A percentile compares a stretch with the other conserved stretches of the same genome.
phyloP scores from a whole-genome alignment of 768 basidiomycete genomes.

The Suillus luteus region DNA sequence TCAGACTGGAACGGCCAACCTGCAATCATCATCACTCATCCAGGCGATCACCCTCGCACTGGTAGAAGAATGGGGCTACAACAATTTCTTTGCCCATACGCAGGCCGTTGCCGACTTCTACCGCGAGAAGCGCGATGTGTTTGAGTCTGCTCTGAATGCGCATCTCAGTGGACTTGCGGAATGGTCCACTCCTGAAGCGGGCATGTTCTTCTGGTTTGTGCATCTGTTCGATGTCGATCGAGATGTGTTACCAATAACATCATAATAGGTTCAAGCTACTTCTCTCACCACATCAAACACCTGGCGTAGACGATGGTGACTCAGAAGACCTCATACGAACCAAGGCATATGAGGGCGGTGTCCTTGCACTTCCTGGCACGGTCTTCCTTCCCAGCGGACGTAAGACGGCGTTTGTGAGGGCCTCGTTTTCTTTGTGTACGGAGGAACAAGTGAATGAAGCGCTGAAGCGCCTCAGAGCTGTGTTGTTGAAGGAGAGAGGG shows the following conservation, averaged over 20 bases:
- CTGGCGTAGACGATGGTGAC: constrained; percentile 51
- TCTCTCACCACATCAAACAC: constrained; percentile 35
- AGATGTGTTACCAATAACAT: constrained; percentile 21
- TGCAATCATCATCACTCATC: constrained; percentile 65
- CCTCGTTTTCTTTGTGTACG: constrained; percentile 72
- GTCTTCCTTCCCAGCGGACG: constrained; percentile 76
- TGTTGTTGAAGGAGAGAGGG: constrained; percentile 33
- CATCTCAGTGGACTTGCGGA: constrained; percentile 79
- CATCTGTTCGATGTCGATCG: constrained; percentile 10
- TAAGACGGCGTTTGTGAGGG: constrained; percentile 75
- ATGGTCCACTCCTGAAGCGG: constrained; percentile 71
- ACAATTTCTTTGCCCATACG: constrained; percentile 72
- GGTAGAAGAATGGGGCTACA: constrained; percentile 72
- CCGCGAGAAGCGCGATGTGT: constrained; percentile 69
- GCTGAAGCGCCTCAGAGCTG: constrained; percentile 56
- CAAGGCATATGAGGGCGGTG: constrained; percentile 76
- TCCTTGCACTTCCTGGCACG: constrained; percentile 87
- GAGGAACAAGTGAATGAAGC: constrained; percentile 76
- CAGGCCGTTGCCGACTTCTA: constrained; percentile 73
- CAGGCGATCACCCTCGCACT: constrained; percentile 63
- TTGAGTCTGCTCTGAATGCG: constrained; percentile 72
- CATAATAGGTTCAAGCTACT: constrained; percentile 68
- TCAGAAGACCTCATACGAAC: constrained; percentile 72
- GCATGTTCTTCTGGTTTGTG: constrained; percentile 88
- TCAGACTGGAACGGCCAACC: constrained; percentile 66